Base-by-base conservation (phyloP, 768 basidiomycete genomes). In the Serendipita sp. region DNA sequence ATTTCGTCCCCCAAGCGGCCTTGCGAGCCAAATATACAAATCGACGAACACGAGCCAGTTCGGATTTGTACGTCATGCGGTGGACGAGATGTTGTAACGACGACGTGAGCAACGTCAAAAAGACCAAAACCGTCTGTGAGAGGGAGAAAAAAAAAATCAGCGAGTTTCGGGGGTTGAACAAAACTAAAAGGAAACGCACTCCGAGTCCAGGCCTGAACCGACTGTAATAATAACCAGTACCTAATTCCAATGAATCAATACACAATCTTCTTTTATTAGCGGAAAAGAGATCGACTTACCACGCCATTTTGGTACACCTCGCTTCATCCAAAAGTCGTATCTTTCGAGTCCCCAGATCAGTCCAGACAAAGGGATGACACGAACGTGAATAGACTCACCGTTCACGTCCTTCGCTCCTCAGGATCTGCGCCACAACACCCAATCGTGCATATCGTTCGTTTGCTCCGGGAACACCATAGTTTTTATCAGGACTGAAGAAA, bases 161-260 rank as follows among this genome's bases (percentile, higher is more conserved):
- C 65, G 2, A 64, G 64, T 46, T 58, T 55, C 23, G 23, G 23
- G 23, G 23, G 23, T 23, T 23, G 23, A 23, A 23, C 23, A 23
- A 23, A 23, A 23, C 23, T 23, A 23, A 23, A 23, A 44, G 46
- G 18, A 44, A n/a, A 72, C 82, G 67, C 69, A 88, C 88, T 66
- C 83, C 83, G 66, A 98, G 78, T 29, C 93, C 91, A n/a, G 95
- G 95, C 34, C 95, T 81, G 79, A 88, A 99, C 62, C 96, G 85
- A 34, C 90, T 83, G 74, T 98, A 99, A 74, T 97, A 97, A 75
- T 98, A 97, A 48, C 91, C 90, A 36, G 90, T 92, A 15, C 93
- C 68, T 66, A 62, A 23, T 44, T 10, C n/a, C 15, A 48, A 6
- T 65, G n/a, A 65, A 45, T 33, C 15, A 13, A 33, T 16, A 29